Conservation (phyloP, 495 filamentous ascomycete species). For the Aspergillus bertholletiae region DNA sequence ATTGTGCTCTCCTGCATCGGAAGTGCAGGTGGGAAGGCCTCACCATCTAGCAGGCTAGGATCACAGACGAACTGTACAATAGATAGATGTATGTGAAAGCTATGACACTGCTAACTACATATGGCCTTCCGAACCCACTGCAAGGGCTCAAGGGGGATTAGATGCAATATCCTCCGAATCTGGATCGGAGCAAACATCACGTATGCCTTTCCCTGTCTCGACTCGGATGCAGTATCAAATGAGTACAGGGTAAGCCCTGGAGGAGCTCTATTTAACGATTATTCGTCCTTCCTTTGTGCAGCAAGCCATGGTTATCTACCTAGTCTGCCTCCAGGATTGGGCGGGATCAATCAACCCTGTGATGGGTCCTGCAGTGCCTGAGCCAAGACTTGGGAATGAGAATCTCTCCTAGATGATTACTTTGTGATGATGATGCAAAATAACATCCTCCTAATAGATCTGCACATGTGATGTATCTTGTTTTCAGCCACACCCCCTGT, state of each 20-base stretch:
- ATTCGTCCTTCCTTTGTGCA: no score
- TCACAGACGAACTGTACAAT: not conserved
- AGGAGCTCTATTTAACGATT: no score
- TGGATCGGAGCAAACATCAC: not conserved
- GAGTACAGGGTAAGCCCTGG: no score
- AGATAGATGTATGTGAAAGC: not conserved
- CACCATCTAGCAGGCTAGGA: not conserved
- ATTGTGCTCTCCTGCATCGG: not conserved
- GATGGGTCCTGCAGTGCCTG: no score
- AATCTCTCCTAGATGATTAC: no score
- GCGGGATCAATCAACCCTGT: no score
- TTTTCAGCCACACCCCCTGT: not conserved
- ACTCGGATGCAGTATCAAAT: no score
- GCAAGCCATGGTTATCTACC: no score
- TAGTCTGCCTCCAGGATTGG: no score
- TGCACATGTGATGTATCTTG: constrained; percentile 7
- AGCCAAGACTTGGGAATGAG: no score
- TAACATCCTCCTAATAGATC: not conserved
- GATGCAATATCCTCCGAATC: constrained; percentile 1
- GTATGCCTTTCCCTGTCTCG: not conserved
- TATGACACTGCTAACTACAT: not conserved
- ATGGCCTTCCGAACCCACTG: not conserved
- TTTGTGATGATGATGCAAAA: not conserved
- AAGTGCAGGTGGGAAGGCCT: not conserved
- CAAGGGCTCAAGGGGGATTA: not conserved